phyloP scores from a whole-genome alignment of 1,139 yeast genomes.

The Geotrichum siamense region DNA sequence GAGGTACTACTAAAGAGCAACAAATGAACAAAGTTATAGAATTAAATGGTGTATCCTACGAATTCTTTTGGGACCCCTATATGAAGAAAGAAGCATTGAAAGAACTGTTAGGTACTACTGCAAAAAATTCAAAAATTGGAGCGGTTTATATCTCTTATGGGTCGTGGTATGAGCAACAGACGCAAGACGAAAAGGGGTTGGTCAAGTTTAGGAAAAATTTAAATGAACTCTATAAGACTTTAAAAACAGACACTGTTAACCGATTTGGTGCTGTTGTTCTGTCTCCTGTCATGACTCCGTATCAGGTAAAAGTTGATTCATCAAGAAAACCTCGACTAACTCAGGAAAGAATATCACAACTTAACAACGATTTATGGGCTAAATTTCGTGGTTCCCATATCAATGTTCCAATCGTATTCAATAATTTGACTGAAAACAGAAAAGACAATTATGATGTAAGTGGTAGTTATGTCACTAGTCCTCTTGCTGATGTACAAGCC shows the following conservation, averaged over 20 bases:
- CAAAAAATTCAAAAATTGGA: constrained; percentile 17
- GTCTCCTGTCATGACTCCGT: constrained; percentile 20
- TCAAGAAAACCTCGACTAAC: constrained; percentile 17
- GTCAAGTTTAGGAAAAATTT: constrained; percentile 16
- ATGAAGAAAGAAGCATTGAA: constrained; percentile 19
- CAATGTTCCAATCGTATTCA: constrained; percentile 22
- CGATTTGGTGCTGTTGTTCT: constrained; percentile 15
- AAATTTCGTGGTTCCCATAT: constrained; percentile 15
- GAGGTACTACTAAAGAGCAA: constrained; percentile 16
- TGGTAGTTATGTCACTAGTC: constrained; percentile 20
- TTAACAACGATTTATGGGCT: constrained; percentile 18
- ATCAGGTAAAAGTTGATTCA: constrained; percentile 17
- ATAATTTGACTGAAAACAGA: constrained; percentile 17
- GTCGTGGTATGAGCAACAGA: constrained; percentile 20
- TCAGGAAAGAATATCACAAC: constrained; percentile 12
- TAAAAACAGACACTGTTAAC: constrained; percentile 4
- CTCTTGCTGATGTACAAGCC: constrained; percentile 22
- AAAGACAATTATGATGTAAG: constrained; percentile 17
- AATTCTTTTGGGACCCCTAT: constrained; percentile 26
- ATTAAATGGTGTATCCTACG: constrained; percentile 18
- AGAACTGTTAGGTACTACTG: constrained; percentile 12
- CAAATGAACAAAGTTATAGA: constrained; percentile 16
- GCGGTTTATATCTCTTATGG: constrained; percentile 21
- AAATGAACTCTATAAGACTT: constrained; percentile 14
- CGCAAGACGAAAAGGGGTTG: constrained; percentile 19